Conservation (phyloP, 208 protist genomes). For the Wallacemonas sp. region DNA sequence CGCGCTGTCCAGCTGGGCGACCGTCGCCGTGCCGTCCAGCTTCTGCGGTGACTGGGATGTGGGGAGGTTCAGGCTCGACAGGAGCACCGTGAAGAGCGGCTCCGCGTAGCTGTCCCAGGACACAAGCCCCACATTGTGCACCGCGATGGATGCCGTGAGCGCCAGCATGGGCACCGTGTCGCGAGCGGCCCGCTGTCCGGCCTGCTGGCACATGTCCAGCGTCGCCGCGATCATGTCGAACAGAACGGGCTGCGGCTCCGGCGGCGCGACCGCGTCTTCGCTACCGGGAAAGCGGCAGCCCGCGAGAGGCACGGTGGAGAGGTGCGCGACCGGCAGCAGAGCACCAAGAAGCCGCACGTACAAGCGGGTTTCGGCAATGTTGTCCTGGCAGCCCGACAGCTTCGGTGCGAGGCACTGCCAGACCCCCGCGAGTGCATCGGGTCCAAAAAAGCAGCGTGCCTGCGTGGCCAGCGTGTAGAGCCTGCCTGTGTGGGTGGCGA, state of each 20-base stretch:
- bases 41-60: conserved; percentile 8
- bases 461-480: not conserved
- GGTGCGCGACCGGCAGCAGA: not conserved
- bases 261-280: not conserved
- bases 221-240: not conserved
- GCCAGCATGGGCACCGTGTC: conserved; percentile 19
- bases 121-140: conserved; percentile 41
- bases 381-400: not conserved
- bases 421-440: conserved; percentile 3
- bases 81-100: conserved; percentile 63
- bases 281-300: not conserved
- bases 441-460: not conserved
- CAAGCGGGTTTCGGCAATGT: not conserved
- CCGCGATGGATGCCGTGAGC: conserved; percentile 37
- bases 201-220: not conserved
- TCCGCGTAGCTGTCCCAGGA: conserved; percentile 69
- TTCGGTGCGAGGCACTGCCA: not conserved
- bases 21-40: not conserved
- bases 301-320: not conserved
- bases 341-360: not conserved
- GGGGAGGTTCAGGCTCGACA: conserved; percentile 44
- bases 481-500: too few species aligned
- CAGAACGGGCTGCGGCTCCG: not conserved
- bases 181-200: not conserved
- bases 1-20: not conserved